Evolutionary conservation across 768 basidiomycete species (phyloP), one percentile per base, ranked within the genome.

Genomic region (Auriscalpium microsporum): DNA sequence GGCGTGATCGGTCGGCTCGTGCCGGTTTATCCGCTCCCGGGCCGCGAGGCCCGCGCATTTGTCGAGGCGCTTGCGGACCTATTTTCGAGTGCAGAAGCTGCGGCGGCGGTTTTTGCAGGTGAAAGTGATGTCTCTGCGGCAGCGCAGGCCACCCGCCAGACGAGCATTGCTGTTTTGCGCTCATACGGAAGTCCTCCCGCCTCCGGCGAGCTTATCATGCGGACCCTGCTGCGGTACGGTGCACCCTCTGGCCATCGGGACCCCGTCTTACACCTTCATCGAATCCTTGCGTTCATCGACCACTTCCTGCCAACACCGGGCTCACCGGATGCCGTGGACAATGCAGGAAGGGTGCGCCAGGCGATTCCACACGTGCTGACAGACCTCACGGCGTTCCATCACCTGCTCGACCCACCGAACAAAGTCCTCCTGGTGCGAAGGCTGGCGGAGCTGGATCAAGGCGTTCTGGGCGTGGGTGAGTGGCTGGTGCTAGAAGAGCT

Each of bases 361-460:
- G 78, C 86, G 11, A 68, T 90, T 14, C 84, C 87, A 3, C 75
- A 71, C 33, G 66, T n/a, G n/a, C n/a, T n/a, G n/a, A n/a, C n/a
- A n/a, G n/a, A n/a, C n/a, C n/a, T n/a, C n/a, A n/a, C n/a, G n/a
- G n/a, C n/a, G n/a, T n/a, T n/a, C n/a, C n/a, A n/a, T n/a, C n/a
- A n/a, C n/a, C n/a, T n/a, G n/a, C n/a, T n/a, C n/a, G n/a, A n/a
- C n/a, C n/a, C n/a, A n/a, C n/a, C n/a, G n/a, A n/a, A n/a, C n/a
- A n/a, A n/a, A n/a, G n/a, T n/a, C n/a, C n/a, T n/a, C n/a, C n/a
- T n/a, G n/a, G n/a, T n/a, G n/a, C n/a, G n/a, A n/a, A n/a, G n/a
- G n/a, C n/a, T n/a, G n/a, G n/a, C n/a, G n/a, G n/a, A n/a, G n/a
- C n/a, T n/a, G n/a, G n/a, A n/a, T n/a, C n/a, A n/a, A n/a, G n/a